A percentile compares a stretch with the other conserved stretches of the same genome.
Conservation (phyloP, 441 rosid species). For the Biscutella auriculata region DNA sequence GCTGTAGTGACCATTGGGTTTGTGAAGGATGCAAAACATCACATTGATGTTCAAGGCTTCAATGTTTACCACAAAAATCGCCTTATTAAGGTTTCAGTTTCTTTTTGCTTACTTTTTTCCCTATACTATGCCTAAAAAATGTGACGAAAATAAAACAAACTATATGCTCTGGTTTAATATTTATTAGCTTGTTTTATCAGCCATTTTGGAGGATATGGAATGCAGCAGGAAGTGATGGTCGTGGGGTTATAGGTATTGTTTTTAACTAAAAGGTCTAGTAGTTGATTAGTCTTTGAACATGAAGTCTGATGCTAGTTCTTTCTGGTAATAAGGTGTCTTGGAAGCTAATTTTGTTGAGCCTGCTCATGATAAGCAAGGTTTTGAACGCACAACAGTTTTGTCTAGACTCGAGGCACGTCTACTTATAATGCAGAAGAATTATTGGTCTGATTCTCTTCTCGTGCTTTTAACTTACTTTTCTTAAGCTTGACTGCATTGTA, state of each 20-base stretch:
- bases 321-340: constrained; percentile 54
- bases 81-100: constrained; percentile 64
- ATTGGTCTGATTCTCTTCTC: constrained; percentile 47
- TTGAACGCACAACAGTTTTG: constrained; percentile 60
- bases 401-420: constrained; percentile 55
- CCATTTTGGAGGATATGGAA: constrained; percentile 99
- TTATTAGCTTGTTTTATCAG: constrained; percentile 28
- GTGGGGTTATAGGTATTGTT: constrained; percentile 80
- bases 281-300: background rate
- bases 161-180: background rate
- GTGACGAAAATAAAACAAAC: background rate
- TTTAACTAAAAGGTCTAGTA: constrained; percentile 6
- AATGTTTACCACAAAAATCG: constrained; percentile 95
- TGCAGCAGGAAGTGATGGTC: constrained; percentile 86
- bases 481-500: background rate
- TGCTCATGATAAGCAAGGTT: constrained; percentile 74
- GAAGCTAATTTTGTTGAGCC: constrained; percentile 77
- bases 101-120: background rate
- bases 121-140: background rate
- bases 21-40: constrained; percentile 88
- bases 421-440: constrained; percentile 67
- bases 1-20: constrained; percentile 83
- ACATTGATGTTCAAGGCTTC: constrained; percentile 91
- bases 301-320: constrained; percentile 12
- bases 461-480: background rate